Conservation (phyloP, 352 stramenopile species). For the Pythium sukuiense region DNA sequence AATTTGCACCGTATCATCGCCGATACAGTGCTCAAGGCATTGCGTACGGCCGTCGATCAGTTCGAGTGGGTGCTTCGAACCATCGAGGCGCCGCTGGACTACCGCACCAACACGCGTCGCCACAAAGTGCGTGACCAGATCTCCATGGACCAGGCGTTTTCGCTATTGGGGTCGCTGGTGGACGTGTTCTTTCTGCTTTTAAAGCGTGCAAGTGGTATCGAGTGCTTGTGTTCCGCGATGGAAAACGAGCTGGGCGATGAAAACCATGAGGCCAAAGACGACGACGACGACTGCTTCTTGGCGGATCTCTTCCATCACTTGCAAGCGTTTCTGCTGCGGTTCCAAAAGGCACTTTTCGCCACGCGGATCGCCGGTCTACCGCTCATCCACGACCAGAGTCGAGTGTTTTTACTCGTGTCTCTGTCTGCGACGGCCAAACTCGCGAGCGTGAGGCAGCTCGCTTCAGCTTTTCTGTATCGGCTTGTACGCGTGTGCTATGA, state of each 20-base stretch:
- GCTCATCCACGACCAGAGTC: conserved; percentile 51
- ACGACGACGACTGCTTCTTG: conserved; percentile 39
- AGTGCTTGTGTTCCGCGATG: conserved; percentile 31
- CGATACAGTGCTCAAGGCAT: conserved; percentile 34
- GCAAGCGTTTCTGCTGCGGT: conserved; percentile 44
- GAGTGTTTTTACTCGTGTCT: conserved; percentile 44
- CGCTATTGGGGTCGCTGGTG: conserved; percentile 49
- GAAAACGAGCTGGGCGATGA: conserved; percentile 25
- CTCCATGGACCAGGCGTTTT: conserved; percentile 42
- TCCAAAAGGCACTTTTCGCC: conserved; percentile 57
- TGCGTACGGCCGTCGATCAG: conserved; percentile 54
- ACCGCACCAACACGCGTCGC: conserved; percentile 12
- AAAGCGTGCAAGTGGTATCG: conserved; percentile 46
- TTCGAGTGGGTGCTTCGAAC: conserved; percentile 50
- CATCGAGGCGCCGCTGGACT: conserved; percentile 42
- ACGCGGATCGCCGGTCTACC: conserved; percentile 45
- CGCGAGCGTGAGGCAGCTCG: conserved; percentile 32
- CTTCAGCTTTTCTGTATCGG: conserved; percentile 43
- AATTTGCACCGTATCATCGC: conserved; percentile 46
- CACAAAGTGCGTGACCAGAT: conserved; percentile 11
- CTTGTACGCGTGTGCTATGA: conserved; percentile 55
- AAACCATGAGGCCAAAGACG: conserved; percentile 24
- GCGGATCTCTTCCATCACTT: conserved; percentile 54
- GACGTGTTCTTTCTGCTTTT: conserved; percentile 64
- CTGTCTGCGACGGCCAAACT: conserved; percentile 47